Conservation (phyloP, 1,284 basidiomycete species). For the Mixia osmundae region DNA sequence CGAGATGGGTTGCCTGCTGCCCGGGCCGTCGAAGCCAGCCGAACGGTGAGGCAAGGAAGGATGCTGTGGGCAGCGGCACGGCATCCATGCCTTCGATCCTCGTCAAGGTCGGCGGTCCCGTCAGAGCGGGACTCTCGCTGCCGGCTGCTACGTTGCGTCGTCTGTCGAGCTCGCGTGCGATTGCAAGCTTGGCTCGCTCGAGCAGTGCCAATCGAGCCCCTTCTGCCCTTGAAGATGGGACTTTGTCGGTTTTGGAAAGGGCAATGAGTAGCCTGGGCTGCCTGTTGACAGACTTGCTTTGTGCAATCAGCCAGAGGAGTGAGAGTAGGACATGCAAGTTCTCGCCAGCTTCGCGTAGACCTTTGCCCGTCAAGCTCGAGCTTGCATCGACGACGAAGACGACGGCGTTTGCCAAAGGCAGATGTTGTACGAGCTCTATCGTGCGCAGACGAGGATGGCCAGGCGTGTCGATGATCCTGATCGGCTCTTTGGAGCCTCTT, state of each 20-base stretch:
- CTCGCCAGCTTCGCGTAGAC: slow-evolving; percentile 15
- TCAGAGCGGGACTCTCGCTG: neutral
- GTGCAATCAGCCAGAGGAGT: slow-evolving; percentile 10
- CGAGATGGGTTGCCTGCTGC: neutral
- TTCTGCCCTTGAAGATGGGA: no score
- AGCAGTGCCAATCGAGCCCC: no score
- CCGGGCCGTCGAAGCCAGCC: no score
- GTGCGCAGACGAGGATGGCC: slow-evolving; percentile 17
- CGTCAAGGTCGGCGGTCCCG: slow-evolving; percentile 3
- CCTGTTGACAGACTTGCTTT: neutral
- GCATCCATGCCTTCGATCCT: slow-evolving; percentile 15
- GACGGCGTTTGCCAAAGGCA: slow-evolving; percentile 13
- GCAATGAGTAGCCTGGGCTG: slow-evolving; percentile 13
- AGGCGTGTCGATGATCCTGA: slow-evolving; percentile 14
- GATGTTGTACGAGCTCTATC: slow-evolving; percentile 14
- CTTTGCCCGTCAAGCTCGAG: slow-evolving; percentile 11
- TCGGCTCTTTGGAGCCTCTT: no score
- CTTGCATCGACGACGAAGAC: slow-evolving; percentile 14
- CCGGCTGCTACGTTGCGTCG: slow-evolving; percentile 10
- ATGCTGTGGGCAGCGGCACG: slow-evolving; percentile 3
- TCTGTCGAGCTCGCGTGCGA: slow-evolving; percentile 16
- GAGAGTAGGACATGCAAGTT: slow-evolving; percentile 15
- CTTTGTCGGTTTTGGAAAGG: slow-evolving; percentile 15
- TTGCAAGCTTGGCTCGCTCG: slow-evolving; percentile 11
- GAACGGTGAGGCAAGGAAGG: neutral